Conservation (phyloP, 176 grass and related monocot genomes). For the Chrysopogon serrulatus region DNA sequence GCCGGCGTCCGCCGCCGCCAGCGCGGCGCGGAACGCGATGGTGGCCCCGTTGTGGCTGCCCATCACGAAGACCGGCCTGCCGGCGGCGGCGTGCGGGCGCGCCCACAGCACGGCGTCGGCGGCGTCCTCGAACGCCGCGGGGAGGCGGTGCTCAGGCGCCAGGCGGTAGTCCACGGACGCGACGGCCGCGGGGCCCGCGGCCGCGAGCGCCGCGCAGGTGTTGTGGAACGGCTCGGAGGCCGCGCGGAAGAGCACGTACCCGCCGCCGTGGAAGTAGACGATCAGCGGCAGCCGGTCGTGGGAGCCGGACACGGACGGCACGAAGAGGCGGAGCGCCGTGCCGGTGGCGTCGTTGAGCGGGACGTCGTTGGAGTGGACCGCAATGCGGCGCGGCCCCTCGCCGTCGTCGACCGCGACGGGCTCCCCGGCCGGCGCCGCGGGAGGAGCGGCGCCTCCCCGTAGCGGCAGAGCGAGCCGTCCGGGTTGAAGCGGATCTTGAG, state of each 20-base stretch:
- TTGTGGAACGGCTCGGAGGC: conserved; percentile 59
- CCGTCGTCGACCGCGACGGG: not conserved
- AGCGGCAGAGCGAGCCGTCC: conserved; percentile 45
- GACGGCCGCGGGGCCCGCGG: conserved; percentile 45
- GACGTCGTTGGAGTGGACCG: conserved; percentile 58
- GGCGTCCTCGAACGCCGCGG: conserved; percentile 80
- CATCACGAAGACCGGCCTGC: conserved; percentile 59
- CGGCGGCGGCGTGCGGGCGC: conserved; percentile 30
- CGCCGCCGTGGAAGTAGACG: conserved; percentile 77
- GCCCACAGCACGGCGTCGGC: conserved; percentile 60
- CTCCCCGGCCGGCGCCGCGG: conserved; percentile 21
- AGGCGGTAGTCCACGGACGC: conserved; percentile 85
- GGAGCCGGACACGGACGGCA: conserved; percentile 2
- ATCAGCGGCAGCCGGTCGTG: conserved; percentile 34
- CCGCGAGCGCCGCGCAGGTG: conserved; percentile 42
- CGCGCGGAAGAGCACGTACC: conserved; percentile 72
- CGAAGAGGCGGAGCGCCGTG: conserved; percentile 72
- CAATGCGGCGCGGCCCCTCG: conserved; percentile 9
- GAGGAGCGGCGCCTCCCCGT: conserved; percentile 20
- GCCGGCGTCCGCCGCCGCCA: conserved; percentile 35
- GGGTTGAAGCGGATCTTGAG: conserved; percentile 67
- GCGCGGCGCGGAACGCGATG: conserved; percentile 71
- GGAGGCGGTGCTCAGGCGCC: conserved; percentile 83
- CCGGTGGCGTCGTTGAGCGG: conserved; percentile 42
- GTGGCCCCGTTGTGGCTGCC: conserved; percentile 68